A percentile compares a stretch with the other conserved stretches of the same genome.
phyloP scores from a whole-genome alignment of 2,329 filamentous ascomycete genomes.

The Botrytis fabae region DNA sequence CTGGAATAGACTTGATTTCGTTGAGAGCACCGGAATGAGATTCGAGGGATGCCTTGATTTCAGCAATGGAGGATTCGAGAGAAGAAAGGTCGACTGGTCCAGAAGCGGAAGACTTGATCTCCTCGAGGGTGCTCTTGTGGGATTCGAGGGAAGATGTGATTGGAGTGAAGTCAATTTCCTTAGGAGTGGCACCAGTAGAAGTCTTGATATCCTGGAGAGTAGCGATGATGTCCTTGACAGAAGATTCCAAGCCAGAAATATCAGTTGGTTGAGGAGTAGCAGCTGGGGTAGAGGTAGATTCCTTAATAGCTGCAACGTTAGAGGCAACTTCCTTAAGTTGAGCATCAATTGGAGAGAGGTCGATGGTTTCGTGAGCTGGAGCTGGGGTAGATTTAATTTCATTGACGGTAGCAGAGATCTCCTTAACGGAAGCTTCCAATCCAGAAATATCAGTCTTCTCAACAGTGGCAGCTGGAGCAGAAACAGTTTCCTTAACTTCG shows the following conservation, averaged over 20 bases:
- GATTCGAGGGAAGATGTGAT: conserved; percentile 27
- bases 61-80: conserved; percentile 24
- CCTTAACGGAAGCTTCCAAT: conserved; percentile 25
- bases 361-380: conserved; percentile 27
- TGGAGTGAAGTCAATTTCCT: conserved; percentile 28
- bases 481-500: conserved; percentile 21
- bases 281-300: conserved; percentile 22
- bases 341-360: conserved; percentile 27
- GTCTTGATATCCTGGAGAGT: conserved; percentile 28
- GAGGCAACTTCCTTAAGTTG: conserved; percentile 29
- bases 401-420: conserved; percentile 20
- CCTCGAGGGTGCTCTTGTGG: conserved; percentile 26
- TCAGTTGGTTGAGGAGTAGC: conserved; percentile 27
- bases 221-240: conserved; percentile 28
- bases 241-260: conserved; percentile 26
- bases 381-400: conserved; percentile 30
- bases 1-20: conserved; percentile 27
- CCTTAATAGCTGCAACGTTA: conserved; percentile 21
- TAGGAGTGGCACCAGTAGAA: neutral
- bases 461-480: conserved; percentile 26
- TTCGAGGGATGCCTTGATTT: conserved; percentile 21
- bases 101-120: conserved; percentile 24
- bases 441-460: conserved; percentile 27
- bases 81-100: conserved; percentile 27
- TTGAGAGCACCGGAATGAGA: conserved; percentile 24